Evolutionary conservation across 345 rosid genomes (phyloP).

Genomic region (Populus simonii): DNA sequence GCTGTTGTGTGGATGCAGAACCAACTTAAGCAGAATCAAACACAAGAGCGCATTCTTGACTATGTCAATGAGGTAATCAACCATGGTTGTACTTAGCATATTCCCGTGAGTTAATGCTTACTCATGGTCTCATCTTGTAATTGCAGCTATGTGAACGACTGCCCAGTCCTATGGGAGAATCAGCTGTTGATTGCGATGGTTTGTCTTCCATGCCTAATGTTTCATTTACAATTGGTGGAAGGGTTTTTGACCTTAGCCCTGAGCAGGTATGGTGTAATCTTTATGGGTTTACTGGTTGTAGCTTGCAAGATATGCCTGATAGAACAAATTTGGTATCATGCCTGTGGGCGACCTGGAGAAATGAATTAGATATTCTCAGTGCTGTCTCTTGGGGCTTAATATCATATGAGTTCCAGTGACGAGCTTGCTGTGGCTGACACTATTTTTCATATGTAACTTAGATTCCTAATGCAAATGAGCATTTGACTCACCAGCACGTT

Average conservation of each 20-base stretch:
- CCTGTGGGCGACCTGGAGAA: neutral
- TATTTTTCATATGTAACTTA: neutral
- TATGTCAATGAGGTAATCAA: constrained; percentile 69
- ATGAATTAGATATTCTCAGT: neutral
- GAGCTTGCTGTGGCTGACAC: neutral
- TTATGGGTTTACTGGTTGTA: neutral
- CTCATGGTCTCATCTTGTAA: neutral
- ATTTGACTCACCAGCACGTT: neutral
- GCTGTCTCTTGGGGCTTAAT: neutral
- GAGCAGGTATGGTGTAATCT: constrained; percentile 51
- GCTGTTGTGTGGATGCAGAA: constrained; percentile 90
- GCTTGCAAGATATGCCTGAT: too few species aligned
- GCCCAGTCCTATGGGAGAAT: constrained; percentile 83
- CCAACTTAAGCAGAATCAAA: constrained; percentile 56
- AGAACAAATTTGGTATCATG: neutral
- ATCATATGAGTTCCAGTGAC: neutral
- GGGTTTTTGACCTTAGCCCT: constrained; percentile 68
- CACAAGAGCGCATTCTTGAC: constrained; percentile 64
- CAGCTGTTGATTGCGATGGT: constrained; percentile 60
- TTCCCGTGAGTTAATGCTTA: neutral
- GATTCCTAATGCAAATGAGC: neutral
- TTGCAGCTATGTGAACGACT: constrained; percentile 76
- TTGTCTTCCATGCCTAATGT: constrained; percentile 70
- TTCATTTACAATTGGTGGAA: constrained; percentile 74
- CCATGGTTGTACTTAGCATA: neutral